A percentile compares a stretch with the other conserved stretches of the same genome.
Evolutionary conservation across 345 rosid species (phyloP).

Genomic region (Eucalyptus leucophloia): DNA sequence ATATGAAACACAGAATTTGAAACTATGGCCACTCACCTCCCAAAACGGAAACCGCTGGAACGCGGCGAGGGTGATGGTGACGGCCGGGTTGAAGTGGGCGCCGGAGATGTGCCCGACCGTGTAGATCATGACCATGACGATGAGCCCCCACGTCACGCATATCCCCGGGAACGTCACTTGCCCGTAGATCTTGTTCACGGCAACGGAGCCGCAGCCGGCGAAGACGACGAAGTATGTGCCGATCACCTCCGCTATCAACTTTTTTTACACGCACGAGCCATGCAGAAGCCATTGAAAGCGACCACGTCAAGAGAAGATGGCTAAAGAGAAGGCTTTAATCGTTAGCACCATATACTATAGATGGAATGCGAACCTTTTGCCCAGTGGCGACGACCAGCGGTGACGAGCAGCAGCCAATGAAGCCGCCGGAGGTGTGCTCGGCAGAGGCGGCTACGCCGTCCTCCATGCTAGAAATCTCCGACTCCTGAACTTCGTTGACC

Average conservation of each 20-base stretch:
- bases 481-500: background rate
- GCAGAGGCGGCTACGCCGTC: background rate
- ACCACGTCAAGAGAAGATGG: background rate
- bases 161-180: slow-evolving; percentile 32
- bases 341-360: background rate
- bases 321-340: background rate
- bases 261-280: background rate
- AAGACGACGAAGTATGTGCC: slow-evolving; percentile 36
- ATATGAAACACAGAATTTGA: background rate
- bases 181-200: slow-evolving; percentile 30
- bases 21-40: background rate
- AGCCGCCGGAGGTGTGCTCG: background rate
- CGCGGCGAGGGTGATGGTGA: slow-evolving; percentile 17
- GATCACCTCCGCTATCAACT: slow-evolving; percentile 32
- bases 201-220: slow-evolving; percentile 34
- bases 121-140: slow-evolving; percentile 43
- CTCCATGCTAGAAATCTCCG: background rate
- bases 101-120: slow-evolving; percentile 39
- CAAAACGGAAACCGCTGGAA: slow-evolving; percentile 7
- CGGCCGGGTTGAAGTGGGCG: slow-evolving; percentile 45
- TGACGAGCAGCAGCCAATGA: background rate
- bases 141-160: slow-evolving; percentile 35
- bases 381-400: background rate
- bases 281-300: background rate
- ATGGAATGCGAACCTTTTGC: slow-evolving; percentile 1